Evolutionary conservation across 2,329 filamentous ascomycete genomes (phyloP).

Genomic region (Fusarium nematophilum): DNA sequence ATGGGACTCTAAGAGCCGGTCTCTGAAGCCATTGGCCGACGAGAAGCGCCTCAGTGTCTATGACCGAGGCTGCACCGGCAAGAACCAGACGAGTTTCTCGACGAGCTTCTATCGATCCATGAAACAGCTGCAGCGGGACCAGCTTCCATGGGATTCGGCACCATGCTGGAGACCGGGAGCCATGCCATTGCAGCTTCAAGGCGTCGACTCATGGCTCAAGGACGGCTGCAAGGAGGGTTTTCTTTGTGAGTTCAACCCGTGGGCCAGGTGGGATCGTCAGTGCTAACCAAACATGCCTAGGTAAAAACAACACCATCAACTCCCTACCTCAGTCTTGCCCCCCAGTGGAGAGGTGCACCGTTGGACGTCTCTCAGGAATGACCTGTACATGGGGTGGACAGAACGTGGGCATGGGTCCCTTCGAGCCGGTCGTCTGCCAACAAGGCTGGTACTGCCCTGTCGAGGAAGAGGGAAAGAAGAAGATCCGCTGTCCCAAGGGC

Average conservation of each 20-base stretch:
- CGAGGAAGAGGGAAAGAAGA: constrained; percentile 49
- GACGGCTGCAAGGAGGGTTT: constrained; percentile 56
- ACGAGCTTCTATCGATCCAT: constrained; percentile 53
- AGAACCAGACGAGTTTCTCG: constrained; percentile 55
- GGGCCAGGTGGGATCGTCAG: too few relatives aligned
- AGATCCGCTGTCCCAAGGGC: constrained; percentile 57
- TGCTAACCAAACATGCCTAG: constrained; percentile 39
- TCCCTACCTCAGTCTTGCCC: constrained; percentile 59
- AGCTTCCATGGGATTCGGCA: constrained; percentile 50
- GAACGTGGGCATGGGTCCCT: constrained; percentile 57
- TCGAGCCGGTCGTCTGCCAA: constrained; percentile 64
- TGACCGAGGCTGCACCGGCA: constrained; percentile 55
- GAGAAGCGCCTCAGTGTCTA: constrained; percentile 46
- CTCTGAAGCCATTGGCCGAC: constrained; percentile 43
- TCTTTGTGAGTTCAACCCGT: constrained; percentile 49
- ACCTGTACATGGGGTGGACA: constrained; percentile 47
- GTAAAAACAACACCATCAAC: constrained; percentile 58
- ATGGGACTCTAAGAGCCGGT: constrained; percentile 42
- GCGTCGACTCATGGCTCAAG: constrained; percentile 49
- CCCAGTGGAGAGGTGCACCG: constrained; percentile 52
- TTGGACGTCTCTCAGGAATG: constrained; percentile 48
- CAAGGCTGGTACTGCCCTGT: constrained; percentile 61
- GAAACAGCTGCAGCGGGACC: constrained; percentile 35
- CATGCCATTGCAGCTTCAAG: constrained; percentile 55
- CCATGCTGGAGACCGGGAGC: constrained; percentile 55